A percentile compares a stretch with the other conserved stretches of the same genome.
Evolutionary conservation across 257 asterid genomes (phyloP).

Genomic region (Dorcoceras hygrometricum): DNA sequence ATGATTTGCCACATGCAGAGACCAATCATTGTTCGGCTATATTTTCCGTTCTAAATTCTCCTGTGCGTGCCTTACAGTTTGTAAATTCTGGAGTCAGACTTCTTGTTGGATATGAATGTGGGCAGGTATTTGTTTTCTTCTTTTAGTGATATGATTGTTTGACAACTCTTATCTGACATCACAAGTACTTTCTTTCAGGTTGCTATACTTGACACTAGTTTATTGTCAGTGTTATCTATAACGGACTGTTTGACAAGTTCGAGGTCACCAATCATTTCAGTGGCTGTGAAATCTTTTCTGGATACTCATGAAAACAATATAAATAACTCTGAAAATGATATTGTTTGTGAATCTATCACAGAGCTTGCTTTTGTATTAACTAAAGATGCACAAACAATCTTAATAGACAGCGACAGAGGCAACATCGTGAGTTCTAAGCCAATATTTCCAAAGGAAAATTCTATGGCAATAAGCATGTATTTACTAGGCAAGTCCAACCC

Average conservation of each 20-base stretch:
- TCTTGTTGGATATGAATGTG: constrained; percentile 72
- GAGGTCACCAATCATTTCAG: constrained; percentile 52
- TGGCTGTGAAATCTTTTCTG: constrained; percentile 44
- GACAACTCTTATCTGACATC: constrained; percentile 22
- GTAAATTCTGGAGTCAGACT: constrained; percentile 62
- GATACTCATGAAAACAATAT: constrained; percentile 30
- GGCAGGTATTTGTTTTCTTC: constrained; percentile 51
- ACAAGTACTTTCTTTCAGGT: constrained; percentile 51
- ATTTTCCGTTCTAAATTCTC: constrained; percentile 57
- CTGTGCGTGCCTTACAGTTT: constrained; percentile 64
- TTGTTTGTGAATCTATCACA: constrained; percentile 34
- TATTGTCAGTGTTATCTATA: constrained; percentile 66
- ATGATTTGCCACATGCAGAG: constrained; percentile 37
- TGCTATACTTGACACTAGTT: constrained; percentile 67
- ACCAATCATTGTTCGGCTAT: constrained; percentile 47
- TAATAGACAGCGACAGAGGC: constrained; percentile 62
- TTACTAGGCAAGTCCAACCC: constrained; percentile 62
- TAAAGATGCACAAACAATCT: constrained; percentile 54
- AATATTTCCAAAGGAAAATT: constrained; percentile 46
- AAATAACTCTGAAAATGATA: constrained; percentile 42
- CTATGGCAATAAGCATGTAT: constrained; percentile 60
- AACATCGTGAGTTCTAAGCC: constrained; percentile 49
- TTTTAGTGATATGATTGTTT: neutral
- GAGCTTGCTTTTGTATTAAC: constrained; percentile 62
- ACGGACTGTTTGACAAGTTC: constrained; percentile 57